Evolutionary conservation across 352 stramenopile species (phyloP).

Genomic region (Lagenidium giganteum): DNA sequence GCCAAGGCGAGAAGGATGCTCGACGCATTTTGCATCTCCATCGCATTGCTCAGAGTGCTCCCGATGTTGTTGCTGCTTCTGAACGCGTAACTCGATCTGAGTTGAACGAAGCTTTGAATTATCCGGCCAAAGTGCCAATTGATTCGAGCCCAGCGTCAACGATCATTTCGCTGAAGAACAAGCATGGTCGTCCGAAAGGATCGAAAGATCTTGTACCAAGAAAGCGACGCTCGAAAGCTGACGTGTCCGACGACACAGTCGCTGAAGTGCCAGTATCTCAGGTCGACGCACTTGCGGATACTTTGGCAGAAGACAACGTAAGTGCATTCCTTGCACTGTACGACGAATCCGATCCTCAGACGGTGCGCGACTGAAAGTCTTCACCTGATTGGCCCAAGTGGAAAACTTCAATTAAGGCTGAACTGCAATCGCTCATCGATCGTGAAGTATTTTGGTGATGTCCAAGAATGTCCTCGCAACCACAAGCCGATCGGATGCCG

Average conservation of each 20-base stretch:
- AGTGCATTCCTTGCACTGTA: conserved; percentile 4
- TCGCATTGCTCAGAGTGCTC: conserved; percentile 8
- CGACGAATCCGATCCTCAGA: conserved; percentile 9
- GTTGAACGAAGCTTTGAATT: conserved; percentile 7
- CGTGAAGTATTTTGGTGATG: no score
- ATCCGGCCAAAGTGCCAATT: conserved; percentile 4
- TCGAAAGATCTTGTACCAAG: conserved; percentile 2
- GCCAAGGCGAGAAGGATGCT: conserved; percentile 15
- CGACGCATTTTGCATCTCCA: conserved; percentile 12
- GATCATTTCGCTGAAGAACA: neutral
- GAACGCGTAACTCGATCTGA: conserved; percentile 11
- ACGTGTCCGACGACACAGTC: no score
- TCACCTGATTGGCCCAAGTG: conserved; percentile 6
- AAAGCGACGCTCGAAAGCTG: conserved; percentile 7
- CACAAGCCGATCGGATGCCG: no score
- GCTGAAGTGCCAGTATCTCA: no score
- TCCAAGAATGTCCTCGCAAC: no score
- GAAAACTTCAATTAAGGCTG: conserved; percentile 7
- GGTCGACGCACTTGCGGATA: neutral
- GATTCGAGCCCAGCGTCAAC: neutral
- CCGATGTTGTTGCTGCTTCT: conserved; percentile 10
- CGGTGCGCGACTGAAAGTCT: conserved; percentile 3
- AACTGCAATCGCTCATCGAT: no score
- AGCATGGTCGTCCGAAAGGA: conserved; percentile 9
- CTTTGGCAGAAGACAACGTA: conserved; percentile 5